These are phyloP conservation scores for Exophiala spinifera DNA, from an alignment of 2,329 filamentous ascomycete genomes.

Conservation along the genomic window DNA sequence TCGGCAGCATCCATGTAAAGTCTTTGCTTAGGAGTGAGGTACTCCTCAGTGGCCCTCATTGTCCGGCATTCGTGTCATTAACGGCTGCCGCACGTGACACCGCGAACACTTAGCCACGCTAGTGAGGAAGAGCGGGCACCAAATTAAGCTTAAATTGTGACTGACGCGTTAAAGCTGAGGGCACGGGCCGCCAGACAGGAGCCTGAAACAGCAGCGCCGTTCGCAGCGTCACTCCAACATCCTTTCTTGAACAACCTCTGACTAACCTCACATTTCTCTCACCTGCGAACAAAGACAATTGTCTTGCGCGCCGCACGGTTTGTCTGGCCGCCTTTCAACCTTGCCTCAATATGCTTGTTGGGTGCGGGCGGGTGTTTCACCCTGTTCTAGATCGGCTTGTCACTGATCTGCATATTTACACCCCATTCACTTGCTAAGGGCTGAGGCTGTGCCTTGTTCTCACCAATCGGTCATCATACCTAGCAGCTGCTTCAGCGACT, in stretches of 20 bases:
- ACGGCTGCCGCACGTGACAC: neutral
- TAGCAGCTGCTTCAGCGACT: neutral
- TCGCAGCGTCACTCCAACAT: neutral
- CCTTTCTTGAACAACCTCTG: neutral
- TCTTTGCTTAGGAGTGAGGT: too few species aligned
- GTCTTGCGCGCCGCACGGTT: neutral
- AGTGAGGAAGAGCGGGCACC: neutral
- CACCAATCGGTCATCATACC: neutral
- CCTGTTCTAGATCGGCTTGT: slow-evolving; percentile 3
- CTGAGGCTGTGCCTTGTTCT: slow-evolving; percentile 1
- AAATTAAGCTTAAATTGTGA: slow-evolving; percentile 8
- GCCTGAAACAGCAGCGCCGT: slow-evolving; percentile 4
- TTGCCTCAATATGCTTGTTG: slow-evolving; percentile 8
- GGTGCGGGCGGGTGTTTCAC: slow-evolving; percentile 2
- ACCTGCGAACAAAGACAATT: neutral
- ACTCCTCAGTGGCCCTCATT: too few species aligned
- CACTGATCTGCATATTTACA: neutral
- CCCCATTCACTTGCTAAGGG: neutral
- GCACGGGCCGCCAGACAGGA: neutral
- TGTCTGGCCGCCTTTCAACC: neutral
- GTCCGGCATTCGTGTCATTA: too few species aligned
- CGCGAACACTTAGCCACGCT: neutral
- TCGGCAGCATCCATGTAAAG: slow-evolving; percentile 43
- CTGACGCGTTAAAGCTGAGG: neutral
- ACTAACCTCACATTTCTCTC: neutral